phyloP scores from a whole-genome alignment of 768 basidiomycete species.

The Termitomyces sp. region DNA sequence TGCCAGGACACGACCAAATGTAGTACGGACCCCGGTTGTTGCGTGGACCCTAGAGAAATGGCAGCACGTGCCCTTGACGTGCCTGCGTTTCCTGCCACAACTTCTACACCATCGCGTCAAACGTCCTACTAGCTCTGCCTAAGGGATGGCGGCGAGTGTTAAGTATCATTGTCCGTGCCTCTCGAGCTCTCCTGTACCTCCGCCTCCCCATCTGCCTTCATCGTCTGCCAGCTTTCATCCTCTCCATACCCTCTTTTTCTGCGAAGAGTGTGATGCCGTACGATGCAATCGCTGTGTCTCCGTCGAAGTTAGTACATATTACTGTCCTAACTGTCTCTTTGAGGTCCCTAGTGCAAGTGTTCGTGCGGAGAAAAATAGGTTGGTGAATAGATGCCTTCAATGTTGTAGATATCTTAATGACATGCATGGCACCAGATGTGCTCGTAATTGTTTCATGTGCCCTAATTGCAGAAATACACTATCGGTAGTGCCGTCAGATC shows the following conservation, averaged over 20 bases:
- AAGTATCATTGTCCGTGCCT: conserved; percentile 76
- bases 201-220: conserved; percentile 72
- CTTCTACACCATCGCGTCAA: neutral
- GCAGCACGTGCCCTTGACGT: neutral
- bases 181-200: conserved; percentile 54
- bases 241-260: conserved; percentile 87
- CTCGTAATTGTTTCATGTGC: conserved; percentile 96
- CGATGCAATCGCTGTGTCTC: conserved; percentile 91
- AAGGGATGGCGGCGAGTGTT: conserved; percentile 19
- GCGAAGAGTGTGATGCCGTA: conserved; percentile 97
- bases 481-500: conserved; percentile 88
- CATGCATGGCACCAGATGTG: conserved; percentile 65
- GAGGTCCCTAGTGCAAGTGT: conserved; percentile 98
- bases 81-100: no score
- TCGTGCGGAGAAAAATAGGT: conserved; percentile 97
- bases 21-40: no score
- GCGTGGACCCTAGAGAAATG: no score
- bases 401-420: conserved; percentile 5
- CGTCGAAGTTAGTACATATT: conserved; percentile 94
- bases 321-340: conserved; percentile 97
- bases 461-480: conserved; percentile 90
- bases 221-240: conserved; percentile 82
- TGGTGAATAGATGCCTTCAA: conserved; percentile 7
- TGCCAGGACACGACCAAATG: no score
- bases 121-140: neutral